Evolutionary conservation across 306 rosid genomes (phyloP), one percentile per base, ranked within the genome.

Genomic region (Lathyrus sativus): DNA sequence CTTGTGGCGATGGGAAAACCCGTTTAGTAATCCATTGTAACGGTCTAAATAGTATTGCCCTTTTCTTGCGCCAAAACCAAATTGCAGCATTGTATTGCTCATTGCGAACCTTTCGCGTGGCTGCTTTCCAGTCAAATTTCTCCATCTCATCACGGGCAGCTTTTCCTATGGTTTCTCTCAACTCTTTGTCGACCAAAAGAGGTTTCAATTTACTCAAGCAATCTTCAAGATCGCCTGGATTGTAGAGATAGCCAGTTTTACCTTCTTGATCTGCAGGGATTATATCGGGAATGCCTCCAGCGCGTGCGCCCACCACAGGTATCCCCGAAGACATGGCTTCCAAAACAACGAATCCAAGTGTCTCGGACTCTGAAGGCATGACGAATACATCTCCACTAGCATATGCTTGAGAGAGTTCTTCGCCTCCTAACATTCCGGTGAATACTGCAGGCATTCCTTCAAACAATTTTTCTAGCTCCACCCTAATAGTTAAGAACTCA

Each of bases 351-450:
- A 90, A 86, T 53, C 99, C 97, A 28, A 95, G 95, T 24, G 99
- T 95, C 76, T 95, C 99, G 0, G 99, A 95, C 74, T 90, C 99
- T 1, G 99, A 90, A 59, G 99, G 99, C 99, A 95, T 95, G 46
- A 88, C 86, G 31, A 95, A 95, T 22, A 95, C 88, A 15, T 95
- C 99, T 12, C 97, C 92, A 18, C 96, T 90, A 17, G 97, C 96
- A 64, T 90, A 95, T 46, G 99, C 99, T 79, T 90, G 89, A 10
- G 99, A 95, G 46, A 95, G 95, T 69, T 87, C 99, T 76, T 95
- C 97, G 9, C 99, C 99, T 44, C 89, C 82, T 35, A 95, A 81
- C 99, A 90, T 90, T 57, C 99, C 99, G 2, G 99, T 95, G 75
- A 95, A 95, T 26, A 90, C 91, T 6, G 79, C 96, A 3, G 96